Base-by-base conservation (phyloP, 306 rosid genomes). In the Canavalia ensiformis region DNA sequence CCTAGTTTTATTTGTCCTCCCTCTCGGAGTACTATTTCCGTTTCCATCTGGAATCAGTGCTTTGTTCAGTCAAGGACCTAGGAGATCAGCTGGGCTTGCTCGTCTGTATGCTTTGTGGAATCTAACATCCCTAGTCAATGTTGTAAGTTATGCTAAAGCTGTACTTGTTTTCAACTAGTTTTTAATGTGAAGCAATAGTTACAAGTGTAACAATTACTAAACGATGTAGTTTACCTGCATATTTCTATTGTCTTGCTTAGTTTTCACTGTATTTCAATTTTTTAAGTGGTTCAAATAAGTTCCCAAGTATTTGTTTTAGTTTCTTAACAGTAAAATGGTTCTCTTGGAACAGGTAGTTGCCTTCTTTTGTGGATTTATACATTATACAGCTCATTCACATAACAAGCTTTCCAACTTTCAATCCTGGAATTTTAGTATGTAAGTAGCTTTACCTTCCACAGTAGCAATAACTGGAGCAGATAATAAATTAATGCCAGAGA, bases 1-100 rank as follows among this genome's bases (percentile, higher is more conserved):
- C 75, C 68, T 95, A 33, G 97, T 93, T 79, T 81, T 95, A 84
- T 88, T 90, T 68, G 70, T 93, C 66, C 96, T 93, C 76, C 99
- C 99, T 67, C 89, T 95, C 63, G 94, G 92, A 25, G 87, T 91
- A 47, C 83, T 95, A 39, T 90, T 90, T 71, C 96, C 99, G 49
- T 93, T 93, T 85, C 99, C 99, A 37, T 92, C 93, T 51, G 99
- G 99, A 78, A 93, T 95, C 86, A 90, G 90, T 83, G 99, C 99
- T 34, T 89, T 95, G 88, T 93, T 95, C 77, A 91, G 99, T 83
- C 96, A 90, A 65, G 99, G 99, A 83, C 98, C 99, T n/a, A 86
- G 87, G 87, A 89, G 88, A 74, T 88, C 99, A 7, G 97, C 97
- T 12, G 96, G 93, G 76, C 97, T 91, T 68, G 89, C 99, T 39